These are phyloP conservation scores for Protea cynaroides DNA, from an alignment of 164 flowering plant genomes.

Conservation along the genomic window DNA sequence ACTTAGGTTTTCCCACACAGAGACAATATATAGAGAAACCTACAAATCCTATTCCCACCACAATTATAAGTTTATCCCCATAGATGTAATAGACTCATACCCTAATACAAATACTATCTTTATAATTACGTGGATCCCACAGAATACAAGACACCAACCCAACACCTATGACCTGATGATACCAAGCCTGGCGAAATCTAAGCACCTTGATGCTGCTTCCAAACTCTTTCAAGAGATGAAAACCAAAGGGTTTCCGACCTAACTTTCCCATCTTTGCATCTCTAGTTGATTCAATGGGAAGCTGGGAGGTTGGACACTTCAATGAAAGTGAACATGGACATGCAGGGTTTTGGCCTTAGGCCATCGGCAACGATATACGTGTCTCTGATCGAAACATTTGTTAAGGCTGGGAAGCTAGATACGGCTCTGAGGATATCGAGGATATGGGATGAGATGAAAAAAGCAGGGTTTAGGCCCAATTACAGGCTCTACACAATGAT, in stretches of 20 bases:
- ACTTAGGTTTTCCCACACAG: too few species aligned
- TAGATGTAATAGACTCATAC: too few species aligned
- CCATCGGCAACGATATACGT: constrained; percentile 76
- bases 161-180: constrained; percentile 95
- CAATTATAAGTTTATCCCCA: too few species aligned
- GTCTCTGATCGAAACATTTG: constrained; percentile 82
- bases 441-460: constrained; percentile 98
- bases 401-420: constrained; percentile 92
- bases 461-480: constrained; percentile 82
- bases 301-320: constrained; percentile 92
- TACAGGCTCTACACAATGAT: constrained; percentile 82
- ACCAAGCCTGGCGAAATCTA: constrained; percentile 84
- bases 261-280: constrained; percentile 51
- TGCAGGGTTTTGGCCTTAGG: constrained; percentile 69
- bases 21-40: too few species aligned
- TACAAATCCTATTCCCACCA: too few species aligned
- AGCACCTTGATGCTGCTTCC: constrained; percentile 87
- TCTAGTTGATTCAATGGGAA: constrained; percentile 90
- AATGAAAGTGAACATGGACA: constrained; percentile 82
- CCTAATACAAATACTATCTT: too few species aligned
- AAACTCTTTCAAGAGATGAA: constrained; percentile 94
- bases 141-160: too few species aligned
- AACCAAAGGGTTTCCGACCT: constrained; percentile 46
- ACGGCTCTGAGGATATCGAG: constrained; percentile 54
- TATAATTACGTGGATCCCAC: too few species aligned